Evolutionary conservation across 305 asterid genomes (phyloP).

Genomic region (Euphrasia arctica): DNA sequence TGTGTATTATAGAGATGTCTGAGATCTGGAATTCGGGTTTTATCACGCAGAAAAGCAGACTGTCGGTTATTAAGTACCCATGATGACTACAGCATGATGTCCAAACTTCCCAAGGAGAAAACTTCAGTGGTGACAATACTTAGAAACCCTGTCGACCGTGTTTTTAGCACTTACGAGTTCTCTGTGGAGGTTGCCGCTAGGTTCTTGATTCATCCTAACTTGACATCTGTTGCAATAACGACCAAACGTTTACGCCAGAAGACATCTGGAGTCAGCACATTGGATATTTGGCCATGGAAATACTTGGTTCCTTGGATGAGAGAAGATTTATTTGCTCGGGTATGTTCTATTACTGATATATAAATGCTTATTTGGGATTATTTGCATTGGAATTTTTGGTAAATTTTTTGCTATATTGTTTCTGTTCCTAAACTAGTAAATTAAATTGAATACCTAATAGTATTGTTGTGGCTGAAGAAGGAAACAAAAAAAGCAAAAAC

Average conservation of each 20-base stretch:
- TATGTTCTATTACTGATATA: constrained; percentile 39
- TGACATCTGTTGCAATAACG: constrained; percentile 68
- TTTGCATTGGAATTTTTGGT: neutral
- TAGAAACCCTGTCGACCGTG: constrained; percentile 92
- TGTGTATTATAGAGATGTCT: constrained; percentile 17
- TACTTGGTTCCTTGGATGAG: constrained; percentile 99
- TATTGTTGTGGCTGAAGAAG: too few species aligned
- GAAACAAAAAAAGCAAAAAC: too few species aligned
- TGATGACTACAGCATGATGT: constrained; percentile 89
- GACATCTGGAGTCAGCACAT: constrained; percentile 68
- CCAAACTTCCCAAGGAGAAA: constrained; percentile 77
- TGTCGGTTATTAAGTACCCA: constrained; percentile 87
- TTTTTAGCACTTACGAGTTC: constrained; percentile 90
- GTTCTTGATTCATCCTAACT: constrained; percentile 86
- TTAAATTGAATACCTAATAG: too few species aligned
- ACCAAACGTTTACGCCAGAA: constrained; percentile 47
- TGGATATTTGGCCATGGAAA: constrained; percentile 99
- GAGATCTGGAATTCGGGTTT: constrained; percentile 20
- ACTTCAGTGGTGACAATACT: constrained; percentile 88
- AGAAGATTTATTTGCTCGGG: constrained; percentile 93
- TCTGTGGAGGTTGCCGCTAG: constrained; percentile 97
- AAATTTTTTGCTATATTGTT: constrained; percentile 2
- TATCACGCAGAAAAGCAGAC: constrained; percentile 62
- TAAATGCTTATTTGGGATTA: constrained; percentile 5
- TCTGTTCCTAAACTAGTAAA: too few species aligned